Percentiles rank a stretch among this genome's conserved stretches.
Evolutionary conservation across 2,329 filamentous ascomycete species (phyloP).

Genomic region (Aspergillus sp.): DNA sequence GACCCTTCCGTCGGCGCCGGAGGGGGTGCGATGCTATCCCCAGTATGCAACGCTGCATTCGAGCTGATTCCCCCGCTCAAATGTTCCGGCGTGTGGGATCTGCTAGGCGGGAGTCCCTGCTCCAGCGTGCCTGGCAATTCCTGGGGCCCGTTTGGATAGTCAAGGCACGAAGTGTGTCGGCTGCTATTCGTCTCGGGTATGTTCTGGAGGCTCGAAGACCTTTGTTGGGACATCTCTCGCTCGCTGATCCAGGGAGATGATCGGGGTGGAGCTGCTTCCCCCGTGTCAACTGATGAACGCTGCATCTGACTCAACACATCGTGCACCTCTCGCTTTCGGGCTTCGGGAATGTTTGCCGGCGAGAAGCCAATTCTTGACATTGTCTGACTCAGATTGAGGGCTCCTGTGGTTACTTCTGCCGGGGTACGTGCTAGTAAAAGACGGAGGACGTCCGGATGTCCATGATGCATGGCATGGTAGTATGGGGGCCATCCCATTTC

Average conservation of each 20-base stretch:
- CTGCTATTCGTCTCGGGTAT: not conserved
- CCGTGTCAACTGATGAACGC: not conserved
- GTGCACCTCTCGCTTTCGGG: slow-evolving; percentile 19
- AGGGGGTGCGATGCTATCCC: not conserved
- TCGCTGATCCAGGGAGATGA: not conserved
- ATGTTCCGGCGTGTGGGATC: slow-evolving; percentile 25
- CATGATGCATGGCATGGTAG: slow-evolving; percentile 37
- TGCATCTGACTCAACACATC: slow-evolving; percentile 15
- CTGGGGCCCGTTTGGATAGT: slow-evolving; percentile 1
- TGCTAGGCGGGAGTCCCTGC: slow-evolving; percentile 24
- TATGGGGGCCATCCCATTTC: slow-evolving; percentile 37
- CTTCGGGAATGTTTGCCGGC: slow-evolving; percentile 18
- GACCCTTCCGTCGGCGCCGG: not conserved
- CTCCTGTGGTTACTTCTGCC: slow-evolving; percentile 10
- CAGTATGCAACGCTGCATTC: not conserved
- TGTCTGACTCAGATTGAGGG: slow-evolving; percentile 14
- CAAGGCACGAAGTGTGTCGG: not conserved
- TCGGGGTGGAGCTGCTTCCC: not conserved
- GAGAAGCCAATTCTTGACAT: slow-evolving; percentile 25
- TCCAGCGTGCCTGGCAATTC: slow-evolving; percentile 26
- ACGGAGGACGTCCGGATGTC: slow-evolving; percentile 32
- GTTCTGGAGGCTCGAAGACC: not conserved
- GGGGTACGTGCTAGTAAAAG: slow-evolving; percentile 27
- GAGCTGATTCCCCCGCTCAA: slow-evolving; percentile 13
- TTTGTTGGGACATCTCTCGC: not conserved